Evolutionary conservation across 108 stramenopile genomes (phyloP).

Genomic region (Tribonema minus): DNA sequence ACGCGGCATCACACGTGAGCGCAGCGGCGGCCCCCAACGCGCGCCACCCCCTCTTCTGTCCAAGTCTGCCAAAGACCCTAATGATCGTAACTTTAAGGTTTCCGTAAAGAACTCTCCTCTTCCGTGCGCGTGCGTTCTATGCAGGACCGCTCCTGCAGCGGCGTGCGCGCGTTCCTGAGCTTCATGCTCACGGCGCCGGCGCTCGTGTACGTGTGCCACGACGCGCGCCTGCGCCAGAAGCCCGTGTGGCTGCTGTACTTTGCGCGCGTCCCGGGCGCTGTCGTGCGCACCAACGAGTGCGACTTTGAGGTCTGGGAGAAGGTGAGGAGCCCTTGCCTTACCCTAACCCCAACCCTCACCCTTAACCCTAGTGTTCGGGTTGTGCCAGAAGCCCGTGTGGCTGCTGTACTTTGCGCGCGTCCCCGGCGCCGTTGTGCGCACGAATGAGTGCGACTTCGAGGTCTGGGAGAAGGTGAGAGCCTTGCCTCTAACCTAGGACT

Average conservation of each 20-base stretch:
- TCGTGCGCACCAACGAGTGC: conserved; percentile 7
- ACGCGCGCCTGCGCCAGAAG: neutral
- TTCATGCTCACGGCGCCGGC: conserved; percentile 13
- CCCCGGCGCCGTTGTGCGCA: conserved; percentile 9
- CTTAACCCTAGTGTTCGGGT: no score
- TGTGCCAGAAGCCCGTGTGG: conserved; percentile 11
- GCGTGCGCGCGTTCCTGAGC: conserved; percentile 14
- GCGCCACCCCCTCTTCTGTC: no score
- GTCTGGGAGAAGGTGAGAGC: conserved; percentile 30
- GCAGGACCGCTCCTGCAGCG: conserved; percentile 14
- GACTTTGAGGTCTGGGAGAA: conserved; percentile 20
- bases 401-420: conserved; percentile 19
- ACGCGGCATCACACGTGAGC: no score
- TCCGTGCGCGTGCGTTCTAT: no score
- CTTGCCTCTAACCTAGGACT: no score
- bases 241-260: conserved; percentile 34
- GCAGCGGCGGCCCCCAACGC: no score
- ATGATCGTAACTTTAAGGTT: no score
- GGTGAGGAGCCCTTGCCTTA: no score
- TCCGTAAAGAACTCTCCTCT: no score
- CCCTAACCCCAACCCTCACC: no score
- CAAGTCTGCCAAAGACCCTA: no score
- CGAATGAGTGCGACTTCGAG: conserved; percentile 5
- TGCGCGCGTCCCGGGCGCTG: conserved; percentile 4
- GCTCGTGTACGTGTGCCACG: conserved; percentile 32